Evolutionary conservation across 2,329 filamentous ascomycete species (phyloP), one percentile per base, ranked within the genome.

Genomic region (Cryphonectria parasitica): DNA sequence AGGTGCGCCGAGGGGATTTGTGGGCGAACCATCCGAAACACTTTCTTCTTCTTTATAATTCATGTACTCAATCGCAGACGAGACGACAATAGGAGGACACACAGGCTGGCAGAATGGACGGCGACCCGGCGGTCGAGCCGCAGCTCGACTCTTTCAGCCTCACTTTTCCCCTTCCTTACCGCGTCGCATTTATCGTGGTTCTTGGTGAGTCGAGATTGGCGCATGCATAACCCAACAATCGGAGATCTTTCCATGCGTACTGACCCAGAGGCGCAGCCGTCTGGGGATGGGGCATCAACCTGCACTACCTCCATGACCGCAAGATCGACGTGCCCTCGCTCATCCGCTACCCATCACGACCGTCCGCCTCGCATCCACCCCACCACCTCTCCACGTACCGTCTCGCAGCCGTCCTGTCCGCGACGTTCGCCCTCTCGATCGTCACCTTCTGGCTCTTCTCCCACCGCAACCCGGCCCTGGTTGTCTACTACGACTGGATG

Each of bases 231-330:
- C 7, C 5, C 6, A 49, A 49, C 5, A 6, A 11, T 41, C 34
- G 34, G 13, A 28, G n/a, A n/a, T n/a, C 34, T 2, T 39, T 10
- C 36, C 36, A 11, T 41, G 34, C 25, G 15, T 66, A 71, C 70
- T 72, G 39, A 75, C 62, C 19, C 10, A 11, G 66, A 39, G 52
- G 3, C 63, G 43, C 71, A 97, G 94, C 93, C 75, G 91, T 97
- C 77, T 98, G 95, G 95, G 94, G 93, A 79, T 99, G 95, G 94
- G 94, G 91, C 74, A 82, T 92, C 76, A 98, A 98, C 83, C 89
- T 98, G 56, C 94, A 98, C 79, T 95, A 93, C 82, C 90, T 98
- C 72, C 87, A 91, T 77, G 82, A 89, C 71, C 85, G 90, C 77
- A 92, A 92, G 79, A 97, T 99, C 83, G 94, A 98, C 81, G 92